Evolutionary conservation across 73 alveolate species (phyloP), one percentile per base, ranked within the genome.

Genomic region (Stentor coeruleus): DNA sequence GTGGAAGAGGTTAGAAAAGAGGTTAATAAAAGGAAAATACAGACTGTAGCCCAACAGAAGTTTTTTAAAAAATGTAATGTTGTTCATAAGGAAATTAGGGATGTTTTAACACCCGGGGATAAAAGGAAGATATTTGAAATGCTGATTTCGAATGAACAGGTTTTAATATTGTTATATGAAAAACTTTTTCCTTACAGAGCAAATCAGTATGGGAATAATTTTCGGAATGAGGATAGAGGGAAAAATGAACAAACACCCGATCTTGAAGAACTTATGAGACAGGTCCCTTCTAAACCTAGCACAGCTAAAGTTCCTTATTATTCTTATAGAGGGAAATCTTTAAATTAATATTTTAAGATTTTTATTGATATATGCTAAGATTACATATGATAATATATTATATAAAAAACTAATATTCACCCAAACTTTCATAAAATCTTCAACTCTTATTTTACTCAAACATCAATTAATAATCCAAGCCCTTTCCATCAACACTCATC

Each of bases 1-100:
- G 88, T 94, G 35, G 98, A 94, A 75, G 93, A 91, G 42, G 98
- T 94, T 28, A 60, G 97, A 41, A 94, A 93, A 83, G 95, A 94
- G 59, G 91, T 94, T 26, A 74, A 85, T 0, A 92, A 88, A 76
- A 86, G 96, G 37, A 0, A 59, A 6, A 15, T 40, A 26, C n/a
- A 66, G 37, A 66, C 36, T 20, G 26, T 66, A 20, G 26, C 33
- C 37, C n/a, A 20, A 20, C 79, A 66, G 37, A 66, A 66, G 37
- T 66, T 66, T 33, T 26, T 20, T 26, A 66, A 66, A 66, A 66
- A 38, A 58, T 28, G 36, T n/a, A 74, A 35, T 31, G 28, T 59
- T 83, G 58, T 41, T 35, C 76, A 3, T 75, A 83, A 11, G 36
- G 39, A 28, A 35, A 74, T 35, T 33, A 42, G 33, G 82, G 79